These are phyloP conservation scores for Amaranthus cruentus DNA, from an alignment of 148 eudicot genomes.

Conservation along the genomic window DNA sequence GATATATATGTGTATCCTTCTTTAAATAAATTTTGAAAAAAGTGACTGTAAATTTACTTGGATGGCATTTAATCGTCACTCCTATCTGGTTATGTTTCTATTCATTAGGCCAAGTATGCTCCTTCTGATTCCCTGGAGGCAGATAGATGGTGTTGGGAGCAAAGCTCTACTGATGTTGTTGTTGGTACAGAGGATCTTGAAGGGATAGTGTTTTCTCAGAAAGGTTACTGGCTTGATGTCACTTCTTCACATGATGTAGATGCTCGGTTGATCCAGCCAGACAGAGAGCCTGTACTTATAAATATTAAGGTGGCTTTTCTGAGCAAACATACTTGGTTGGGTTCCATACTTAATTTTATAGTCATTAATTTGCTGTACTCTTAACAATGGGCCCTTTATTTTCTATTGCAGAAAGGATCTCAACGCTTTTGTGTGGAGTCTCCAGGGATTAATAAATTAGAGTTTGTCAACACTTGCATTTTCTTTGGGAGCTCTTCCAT, in stretches of 20 bases:
- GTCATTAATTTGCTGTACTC: neutral
- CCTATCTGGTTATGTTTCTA: neutral
- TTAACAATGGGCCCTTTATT: neutral
- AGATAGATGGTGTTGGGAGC: constrained; percentile 98
- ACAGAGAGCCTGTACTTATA: constrained; percentile 51
- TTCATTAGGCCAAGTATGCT: constrained; percentile 62
- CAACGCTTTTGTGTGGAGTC: constrained; percentile 73
- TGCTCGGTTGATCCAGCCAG: constrained; percentile 64
- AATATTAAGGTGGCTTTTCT: constrained; percentile 56
- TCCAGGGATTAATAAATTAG: constrained; percentile 82
- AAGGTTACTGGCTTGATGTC: constrained; percentile 77
- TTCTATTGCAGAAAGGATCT: constrained; percentile 71
- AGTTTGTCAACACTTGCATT: constrained; percentile 81
- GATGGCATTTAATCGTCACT: neutral
- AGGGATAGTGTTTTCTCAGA: constrained; percentile 65
- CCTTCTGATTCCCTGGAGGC: constrained; percentile 34
- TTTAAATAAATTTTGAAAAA: neutral
- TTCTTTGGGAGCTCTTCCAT: constrained; percentile 68
- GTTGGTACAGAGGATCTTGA: constrained; percentile 76
- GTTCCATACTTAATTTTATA: neutral
- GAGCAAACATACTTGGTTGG: neutral
- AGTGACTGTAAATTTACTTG: neutral
- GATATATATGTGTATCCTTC: neutral
- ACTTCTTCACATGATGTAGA: constrained; percentile 84
- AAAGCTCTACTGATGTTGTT: constrained; percentile 54